A percentile compares a stretch with the other conserved stretches of the same genome.
Evolutionary conservation across 176 grass and related monocot species (phyloP).

Genomic region (Musa troglodytarum): DNA sequence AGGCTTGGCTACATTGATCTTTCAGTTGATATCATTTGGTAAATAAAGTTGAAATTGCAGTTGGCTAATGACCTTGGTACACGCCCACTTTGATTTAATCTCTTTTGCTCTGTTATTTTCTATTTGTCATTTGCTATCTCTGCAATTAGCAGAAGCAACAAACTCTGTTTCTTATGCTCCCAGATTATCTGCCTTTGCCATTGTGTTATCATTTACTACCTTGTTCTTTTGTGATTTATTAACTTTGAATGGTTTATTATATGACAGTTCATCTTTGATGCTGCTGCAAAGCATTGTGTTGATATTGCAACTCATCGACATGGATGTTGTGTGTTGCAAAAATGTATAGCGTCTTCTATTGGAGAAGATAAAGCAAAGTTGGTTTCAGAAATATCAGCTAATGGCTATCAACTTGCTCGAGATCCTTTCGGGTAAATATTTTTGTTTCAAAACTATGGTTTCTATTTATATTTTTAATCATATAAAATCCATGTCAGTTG

Average conservation of each 20-base stretch:
- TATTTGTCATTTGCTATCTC: too few relatives aligned
- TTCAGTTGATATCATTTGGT: too few relatives aligned
- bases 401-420: constrained; percentile 25
- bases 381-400: constrained; percentile 3
- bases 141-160: too few relatives aligned
- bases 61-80: too few relatives aligned
- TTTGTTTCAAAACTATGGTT: background rate
- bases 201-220: background rate
- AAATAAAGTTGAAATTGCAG: too few relatives aligned
- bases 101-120: too few relatives aligned
- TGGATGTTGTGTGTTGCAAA: constrained; percentile 31
- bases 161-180: background rate
- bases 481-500: background rate
- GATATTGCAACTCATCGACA: constrained; percentile 28
- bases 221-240: background rate
- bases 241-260: constrained; percentile 1
- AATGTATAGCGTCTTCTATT: constrained; percentile 5
- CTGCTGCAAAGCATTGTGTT: constrained; percentile 19
- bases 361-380: constrained; percentile 11
- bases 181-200: background rate
- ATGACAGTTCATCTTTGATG: constrained; percentile 36
- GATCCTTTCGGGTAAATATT: constrained; percentile 33
- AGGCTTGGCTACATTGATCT: too few relatives aligned
- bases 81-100: too few relatives aligned
- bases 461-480: background rate